Base-by-base conservation (phyloP, 768 basidiomycete genomes). In the Leccinum boreale region DNA sequence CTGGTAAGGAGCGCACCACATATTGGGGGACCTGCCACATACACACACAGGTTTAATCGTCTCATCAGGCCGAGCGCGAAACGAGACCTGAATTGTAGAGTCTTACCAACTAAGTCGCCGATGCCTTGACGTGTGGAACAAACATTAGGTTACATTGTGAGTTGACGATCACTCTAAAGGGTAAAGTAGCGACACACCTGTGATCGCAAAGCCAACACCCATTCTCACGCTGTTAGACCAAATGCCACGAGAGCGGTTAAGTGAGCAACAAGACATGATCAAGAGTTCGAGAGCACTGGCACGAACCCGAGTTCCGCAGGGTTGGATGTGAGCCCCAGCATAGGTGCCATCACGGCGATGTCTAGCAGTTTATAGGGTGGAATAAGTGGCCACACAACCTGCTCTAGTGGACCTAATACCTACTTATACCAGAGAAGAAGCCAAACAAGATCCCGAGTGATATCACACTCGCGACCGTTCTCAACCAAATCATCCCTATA, bases 1-100 rank as follows among this genome's bases (percentile, higher is more conserved):
- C 66, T 50, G 0, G 82, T 77, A 4, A 86, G 71, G 19, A 86
- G 72, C 3, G 82, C 80, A 3, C 85, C 85, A 36, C 77, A 78
- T 33, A 86, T 80, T 1, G 85, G 85, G 0, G 81, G 75, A 3
- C 84, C 84, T 79, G 55, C 6, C 35, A 39, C 49, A n/a, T n/a
- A n/a, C 29, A 70, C 49, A 7, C 72, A 55, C 1, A 66, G 63
- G 39, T 19, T 8, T 10, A 2, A n/a, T 42, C 9, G n/a, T n/a
- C 9, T 42, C 42, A n/a, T 44, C 42, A n/a, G 39, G 39, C 17
- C 36, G 36, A 39, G 39, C n/a, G 39, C 10, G n/a, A 3, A 42
- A 19, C 10, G 10, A 19, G 42, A 44, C 5, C n/a, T 44, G 19
- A 44, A 19, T 5, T 19, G 5, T 17, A 21, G 53, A 39, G 39